Evolutionary conservation across 805 yeast species (phyloP), one percentile per base, ranked within the genome.

Genomic region (Lachancea quebecensis): DNA sequence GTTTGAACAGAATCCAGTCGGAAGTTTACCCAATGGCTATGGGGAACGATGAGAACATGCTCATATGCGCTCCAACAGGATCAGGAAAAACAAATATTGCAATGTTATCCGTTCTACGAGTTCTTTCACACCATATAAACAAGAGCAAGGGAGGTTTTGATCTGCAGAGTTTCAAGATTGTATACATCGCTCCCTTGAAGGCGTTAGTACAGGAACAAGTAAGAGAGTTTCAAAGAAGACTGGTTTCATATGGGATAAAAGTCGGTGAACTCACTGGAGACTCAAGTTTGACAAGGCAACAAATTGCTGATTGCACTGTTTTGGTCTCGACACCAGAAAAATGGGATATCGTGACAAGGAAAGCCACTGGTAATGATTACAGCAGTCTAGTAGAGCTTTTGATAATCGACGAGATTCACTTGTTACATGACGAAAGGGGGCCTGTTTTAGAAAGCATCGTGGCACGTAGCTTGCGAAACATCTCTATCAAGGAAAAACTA

Each of bases 1-100:
- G 81, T 1, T 72, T 93, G 52, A 93, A 93, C 62, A 68, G 87
- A 43, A 77, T 93, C 12, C 99, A 93, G 63, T 85, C 95, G 1
- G 77, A 76, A 49, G 88, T 90, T 0, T 87, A 66, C 51, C 93
- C 93, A 1, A 59, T 70, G n/a, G 96, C 95, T 0, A 86, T 91
- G 51, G 57, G 72, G 3, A 66, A 76, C 1, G 93, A 86, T 57
- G 72, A 73, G 4, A 91, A 90, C 56, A 60, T 93, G 34, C 67
- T 91, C 14, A 69, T 91, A 54, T 91, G 98, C 73, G 98, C 99
- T 1, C 99, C 99, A 6, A 91, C 99, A 0, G 99, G 99, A 69
- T 96, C 96, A 2, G 99, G 99, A 68, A 91, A 91, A 62, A 91
- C 99, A 17, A 93, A 93, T 61, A 96, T 93, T 27, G 99, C 99